Evolutionary conservation across 768 basidiomycete species (phyloP).

Genomic region (Floccularia luteovirens): DNA sequence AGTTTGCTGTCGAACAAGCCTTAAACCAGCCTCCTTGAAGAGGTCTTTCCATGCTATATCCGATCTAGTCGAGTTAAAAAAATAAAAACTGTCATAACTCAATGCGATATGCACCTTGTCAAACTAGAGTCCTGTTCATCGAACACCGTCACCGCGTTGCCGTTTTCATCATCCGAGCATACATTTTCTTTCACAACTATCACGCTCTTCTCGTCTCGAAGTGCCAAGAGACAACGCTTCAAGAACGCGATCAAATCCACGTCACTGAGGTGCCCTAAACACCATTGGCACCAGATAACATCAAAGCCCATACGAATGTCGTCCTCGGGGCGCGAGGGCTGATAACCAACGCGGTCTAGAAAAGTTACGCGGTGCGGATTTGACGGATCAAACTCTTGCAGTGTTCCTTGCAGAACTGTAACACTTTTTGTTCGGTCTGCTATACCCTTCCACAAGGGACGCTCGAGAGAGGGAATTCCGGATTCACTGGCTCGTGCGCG

Average conservation of each 20-base stretch:
- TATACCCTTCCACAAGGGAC: constrained; percentile 59
- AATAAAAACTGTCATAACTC: background rate
- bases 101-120: constrained; percentile 53
- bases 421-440: constrained; percentile 59
- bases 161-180: constrained; percentile 51
- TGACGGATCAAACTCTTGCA: constrained; percentile 78
- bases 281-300: constrained; percentile 97
- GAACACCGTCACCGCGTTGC: constrained; percentile 46
- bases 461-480: constrained; percentile 11
- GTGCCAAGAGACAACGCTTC: constrained; percentile 47
- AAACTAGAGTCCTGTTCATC: constrained; percentile 87
- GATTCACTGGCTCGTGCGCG: constrained; percentile 26
- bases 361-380: constrained; percentile 35
- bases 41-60: constrained; percentile 73
- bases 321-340: constrained; percentile 28
- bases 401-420: constrained; percentile 68
- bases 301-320: constrained; percentile 70
- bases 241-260: constrained; percentile 74
- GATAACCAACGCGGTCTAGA: constrained; percentile 63
- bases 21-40: constrained; percentile 70
- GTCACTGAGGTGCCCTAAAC: constrained; percentile 81
- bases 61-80: constrained; percentile 42
- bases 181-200: constrained; percentile 93
- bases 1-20: constrained; percentile 61
- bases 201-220: constrained; percentile 47